Evolutionary conservation across 169 alveolate species (phyloP).

Genomic region (Plasmodium cynomolgi): DNA sequence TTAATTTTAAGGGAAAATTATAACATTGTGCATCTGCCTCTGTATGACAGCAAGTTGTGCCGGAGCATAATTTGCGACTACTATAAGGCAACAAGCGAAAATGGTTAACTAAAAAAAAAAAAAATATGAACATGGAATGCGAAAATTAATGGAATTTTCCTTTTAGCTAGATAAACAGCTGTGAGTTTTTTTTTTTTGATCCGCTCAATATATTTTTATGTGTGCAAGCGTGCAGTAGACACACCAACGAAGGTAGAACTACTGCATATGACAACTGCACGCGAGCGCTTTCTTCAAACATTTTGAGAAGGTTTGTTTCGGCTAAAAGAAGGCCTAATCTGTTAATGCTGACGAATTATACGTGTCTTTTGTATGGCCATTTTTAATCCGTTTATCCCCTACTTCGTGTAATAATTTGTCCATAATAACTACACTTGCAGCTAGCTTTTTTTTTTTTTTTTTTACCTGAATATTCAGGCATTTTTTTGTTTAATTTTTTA

Average conservation of each 20-base stretch:
- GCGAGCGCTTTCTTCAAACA: not conserved
- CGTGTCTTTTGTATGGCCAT: not conserved
- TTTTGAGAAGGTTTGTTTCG: not conserved
- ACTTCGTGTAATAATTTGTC: not conserved
- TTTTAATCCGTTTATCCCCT: not conserved
- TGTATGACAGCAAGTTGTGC: constrained; percentile 43
- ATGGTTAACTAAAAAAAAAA: not conserved
- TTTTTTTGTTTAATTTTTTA: not conserved
- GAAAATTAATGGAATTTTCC: not conserved
- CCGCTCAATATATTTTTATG: not conserved
- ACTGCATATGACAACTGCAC: not conserved
- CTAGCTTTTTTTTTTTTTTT: not conserved
- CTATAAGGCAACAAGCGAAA: not conserved
- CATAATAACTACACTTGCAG: not conserved
- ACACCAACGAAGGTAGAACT: not conserved
- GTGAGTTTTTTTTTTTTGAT: not conserved
- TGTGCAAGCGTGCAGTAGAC: not conserved
- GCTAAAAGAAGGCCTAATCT: not conserved
- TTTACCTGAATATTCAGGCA: not conserved
- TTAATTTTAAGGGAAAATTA: constrained; percentile 37
- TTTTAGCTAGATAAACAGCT: not conserved
- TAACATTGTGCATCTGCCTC: constrained; percentile 54
- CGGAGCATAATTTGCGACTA: constrained; percentile 24
- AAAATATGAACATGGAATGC: not conserved
- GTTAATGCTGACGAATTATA: not conserved